Evolutionary conservation across 441 rosid genomes (phyloP), one percentile per base, ranked within the genome.

Genomic region (Mallotus japonicus): DNA sequence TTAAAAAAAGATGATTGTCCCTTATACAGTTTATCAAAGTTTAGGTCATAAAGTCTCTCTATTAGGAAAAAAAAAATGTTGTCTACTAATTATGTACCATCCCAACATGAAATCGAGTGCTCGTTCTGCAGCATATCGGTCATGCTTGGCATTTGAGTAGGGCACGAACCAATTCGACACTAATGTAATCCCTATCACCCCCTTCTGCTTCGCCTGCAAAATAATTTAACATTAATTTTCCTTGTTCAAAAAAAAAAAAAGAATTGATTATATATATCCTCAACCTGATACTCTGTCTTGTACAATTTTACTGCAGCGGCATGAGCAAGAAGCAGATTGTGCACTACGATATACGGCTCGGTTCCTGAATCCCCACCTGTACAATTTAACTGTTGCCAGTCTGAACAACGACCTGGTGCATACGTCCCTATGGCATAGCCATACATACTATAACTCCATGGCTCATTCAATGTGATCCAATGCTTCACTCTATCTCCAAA

Each of bases 381-480:
- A 58, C 93, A 88, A 59, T 87, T 81, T 1, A 50, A 11, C 1
- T 19, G 1, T 15, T 72, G 82, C 85, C 85, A 85, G 6, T 53
- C 37, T 0, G 96, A 88, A 57, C 96, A 90, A 1, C 88, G 77
- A 13, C 81, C 85, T 0, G 95, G 95, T 0, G 94, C 85, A 4
- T 71, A n/a, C 0, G 0, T 0, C 4, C 87, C 88, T 0, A 0
- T 5, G 0, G 78, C 82, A 42, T 90, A 90, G 4, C 92, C 97
- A 0, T 51, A 67, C 0, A 3, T 1, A 2, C 79, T 65, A 19
- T 70, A 87, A 17, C 53, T 78, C 56, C 59, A 69, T 13, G 96
- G 96, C 54, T 90, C 92, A 11, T 90, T 90, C 44, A 90, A 65
- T 28, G 93, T 90, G 1, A 88, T 87, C 97, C 97, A 92, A n/a